Evolutionary conservation across 208 protist species (phyloP).

Genomic region (Angomonas deanei): DNA sequence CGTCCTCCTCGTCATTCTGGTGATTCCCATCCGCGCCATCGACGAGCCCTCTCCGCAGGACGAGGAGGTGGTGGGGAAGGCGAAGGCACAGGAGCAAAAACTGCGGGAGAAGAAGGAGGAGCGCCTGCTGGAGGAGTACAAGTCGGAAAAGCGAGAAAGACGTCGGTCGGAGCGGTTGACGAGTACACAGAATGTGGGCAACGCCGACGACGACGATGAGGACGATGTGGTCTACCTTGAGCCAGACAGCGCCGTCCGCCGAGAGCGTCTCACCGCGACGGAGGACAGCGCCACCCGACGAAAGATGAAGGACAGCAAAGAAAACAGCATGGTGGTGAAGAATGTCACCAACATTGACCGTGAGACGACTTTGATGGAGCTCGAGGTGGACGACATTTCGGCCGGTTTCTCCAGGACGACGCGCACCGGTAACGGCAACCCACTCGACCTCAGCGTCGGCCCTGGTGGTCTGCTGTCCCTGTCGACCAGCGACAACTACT

Average conservation of each 20-base stretch:
- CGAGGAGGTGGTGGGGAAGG: slow-evolving; percentile 23
- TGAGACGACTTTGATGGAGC: not conserved
- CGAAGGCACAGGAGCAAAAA: slow-evolving; percentile 24
- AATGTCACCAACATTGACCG: not conserved
- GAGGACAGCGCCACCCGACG: not conserved
- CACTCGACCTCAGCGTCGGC: not conserved
- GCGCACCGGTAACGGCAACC: no score
- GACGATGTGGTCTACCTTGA: slow-evolving; percentile 1
- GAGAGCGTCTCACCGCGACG: not conserved
- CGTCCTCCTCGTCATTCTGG: slow-evolving; percentile 15
- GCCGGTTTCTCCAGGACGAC: not conserved
- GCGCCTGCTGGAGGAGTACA: slow-evolving; percentile 3
- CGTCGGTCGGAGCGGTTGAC: not conserved
- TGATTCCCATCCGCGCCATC: slow-evolving; percentile 23
- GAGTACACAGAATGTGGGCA: no score
- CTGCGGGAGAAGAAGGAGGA: slow-evolving; percentile 10
- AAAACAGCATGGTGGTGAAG: not conserved
- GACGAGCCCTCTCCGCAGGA: slow-evolving; percentile 31
- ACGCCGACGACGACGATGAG: not conserved
- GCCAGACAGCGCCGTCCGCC: not conserved
- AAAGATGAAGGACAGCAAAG: not conserved
- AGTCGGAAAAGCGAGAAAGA: not conserved
- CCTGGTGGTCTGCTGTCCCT: not conserved
- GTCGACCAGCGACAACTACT: not conserved
- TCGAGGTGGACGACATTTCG: not conserved